A percentile compares a stretch with the other conserved stretches of the same genome.
These are phyloP conservation scores for Exophiala lecanii-corni DNA, from an alignment of 2,329 filamentous ascomycete species.

Conservation along the genomic window DNA sequence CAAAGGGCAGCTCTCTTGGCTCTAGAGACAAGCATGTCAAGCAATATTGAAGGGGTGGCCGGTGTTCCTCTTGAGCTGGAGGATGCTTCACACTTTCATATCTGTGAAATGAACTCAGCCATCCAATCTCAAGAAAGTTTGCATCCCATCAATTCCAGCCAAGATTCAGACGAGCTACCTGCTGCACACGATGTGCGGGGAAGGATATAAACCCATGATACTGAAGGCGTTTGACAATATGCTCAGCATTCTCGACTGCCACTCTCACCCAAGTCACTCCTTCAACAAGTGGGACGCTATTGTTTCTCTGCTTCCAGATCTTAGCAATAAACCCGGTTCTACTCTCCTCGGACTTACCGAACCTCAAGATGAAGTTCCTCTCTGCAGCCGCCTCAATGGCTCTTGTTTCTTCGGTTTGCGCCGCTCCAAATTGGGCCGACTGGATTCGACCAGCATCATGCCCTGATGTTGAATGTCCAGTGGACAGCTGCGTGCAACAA, in stretches of 20 bases:
- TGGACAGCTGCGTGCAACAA: conserved; percentile 2
- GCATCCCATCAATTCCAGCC: too few relatives aligned
- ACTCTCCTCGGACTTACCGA: not conserved
- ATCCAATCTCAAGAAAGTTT: not conserved
- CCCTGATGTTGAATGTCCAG: conserved; percentile 1
- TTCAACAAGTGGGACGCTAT: not conserved
- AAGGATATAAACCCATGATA: not conserved
- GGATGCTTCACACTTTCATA: not conserved
- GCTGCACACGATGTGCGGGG: too few relatives aligned
- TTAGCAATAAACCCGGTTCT: not conserved
- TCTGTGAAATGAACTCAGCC: not conserved
- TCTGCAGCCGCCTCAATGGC: not conserved
- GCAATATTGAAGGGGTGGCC: not conserved
- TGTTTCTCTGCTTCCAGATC: conserved; percentile 2
- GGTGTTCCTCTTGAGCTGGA: not conserved
- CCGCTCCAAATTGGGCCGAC: not conserved
- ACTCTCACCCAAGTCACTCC: conserved; percentile 4
- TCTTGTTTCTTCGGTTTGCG: conserved; percentile 2
- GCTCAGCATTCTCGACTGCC: not conserved
- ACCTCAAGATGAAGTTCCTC: conserved; percentile 9
- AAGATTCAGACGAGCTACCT: too few relatives aligned
- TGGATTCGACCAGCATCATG: not conserved
- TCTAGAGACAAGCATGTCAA: not conserved
- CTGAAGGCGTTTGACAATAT: not conserved
- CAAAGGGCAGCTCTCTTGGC: too few relatives aligned